A percentile compares a stretch with the other conserved stretches of the same genome.
phyloP scores from a whole-genome alignment of 768 basidiomycete species.

The Leccinum incarnatum region DNA sequence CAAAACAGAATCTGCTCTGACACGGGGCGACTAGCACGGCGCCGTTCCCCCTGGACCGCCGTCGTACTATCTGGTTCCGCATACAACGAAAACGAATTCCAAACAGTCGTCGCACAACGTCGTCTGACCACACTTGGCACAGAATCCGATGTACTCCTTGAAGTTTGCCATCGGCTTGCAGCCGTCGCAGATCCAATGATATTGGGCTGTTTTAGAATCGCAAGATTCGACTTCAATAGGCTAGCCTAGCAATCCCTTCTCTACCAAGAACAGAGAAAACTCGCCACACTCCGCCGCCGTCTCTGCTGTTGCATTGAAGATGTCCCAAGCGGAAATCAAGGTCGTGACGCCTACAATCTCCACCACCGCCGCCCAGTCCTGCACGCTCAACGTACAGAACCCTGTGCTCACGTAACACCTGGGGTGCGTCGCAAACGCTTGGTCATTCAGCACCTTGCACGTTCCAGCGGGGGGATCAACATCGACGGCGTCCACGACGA shows the following conservation, averaged over 20 bases:
- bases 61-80: too few species aligned
- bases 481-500: constrained; percentile 37
- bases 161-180: too few species aligned
- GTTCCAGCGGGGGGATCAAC: constrained; percentile 5
- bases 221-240: too few species aligned
- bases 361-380: constrained; percentile 38
- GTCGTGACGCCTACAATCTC: constrained; percentile 26
- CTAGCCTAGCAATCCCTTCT: constrained; percentile 10
- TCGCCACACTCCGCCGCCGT: constrained; percentile 7
- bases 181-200: too few species aligned
- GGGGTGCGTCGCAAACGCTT: not conserved
- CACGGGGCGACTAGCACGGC: too few species aligned
- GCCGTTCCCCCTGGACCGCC: too few species aligned
- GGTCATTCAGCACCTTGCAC: not conserved
- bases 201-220: too few species aligned
- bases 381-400: constrained; percentile 36
- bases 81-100: too few species aligned
- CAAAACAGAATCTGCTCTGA: too few species aligned
- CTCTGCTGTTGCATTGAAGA: constrained; percentile 11
- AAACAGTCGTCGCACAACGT: too few species aligned
- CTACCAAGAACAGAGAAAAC: constrained; percentile 16
- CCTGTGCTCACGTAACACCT: constrained; percentile 28
- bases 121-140: too few species aligned
- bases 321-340: constrained; percentile 17
- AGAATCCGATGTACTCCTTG: too few species aligned